Evolutionary conservation across 306 rosid species (phyloP).

Genomic region (Castanea sativa): DNA sequence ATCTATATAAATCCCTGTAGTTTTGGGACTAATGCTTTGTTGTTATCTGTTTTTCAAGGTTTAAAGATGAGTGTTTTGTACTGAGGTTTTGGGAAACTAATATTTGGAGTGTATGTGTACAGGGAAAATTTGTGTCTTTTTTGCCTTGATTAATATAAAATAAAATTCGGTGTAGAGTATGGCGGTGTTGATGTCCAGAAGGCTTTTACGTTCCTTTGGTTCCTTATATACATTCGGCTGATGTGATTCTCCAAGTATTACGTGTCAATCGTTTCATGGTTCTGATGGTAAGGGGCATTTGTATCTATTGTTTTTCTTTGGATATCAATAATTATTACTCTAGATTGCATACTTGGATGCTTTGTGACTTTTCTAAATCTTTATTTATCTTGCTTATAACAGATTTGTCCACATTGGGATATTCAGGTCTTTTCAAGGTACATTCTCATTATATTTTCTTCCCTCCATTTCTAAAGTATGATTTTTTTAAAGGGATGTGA

Average conservation of each 20-base stretch:
- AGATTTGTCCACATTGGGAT: constrained; percentile 38
- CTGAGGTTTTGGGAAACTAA: neutral
- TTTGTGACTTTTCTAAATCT: constrained; percentile 3
- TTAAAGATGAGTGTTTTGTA: neutral
- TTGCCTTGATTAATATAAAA: constrained; percentile 13
- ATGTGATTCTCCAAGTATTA: constrained; percentile 31
- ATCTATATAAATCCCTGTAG: too few relatives aligned
- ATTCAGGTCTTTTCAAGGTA: constrained; percentile 48
- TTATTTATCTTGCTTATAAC: neutral
- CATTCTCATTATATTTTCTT: constrained; percentile 12
- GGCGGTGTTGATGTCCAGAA: constrained; percentile 62
- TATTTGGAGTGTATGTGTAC: constrained; percentile 8
- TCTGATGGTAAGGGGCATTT: constrained; percentile 37
- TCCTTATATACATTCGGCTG: constrained; percentile 43
- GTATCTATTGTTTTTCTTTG: neutral
- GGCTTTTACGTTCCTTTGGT: constrained; percentile 54
- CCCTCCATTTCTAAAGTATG: neutral
- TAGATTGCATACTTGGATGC: neutral
- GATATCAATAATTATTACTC: neutral
- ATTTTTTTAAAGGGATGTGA: neutral
- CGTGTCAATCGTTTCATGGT: constrained; percentile 21
- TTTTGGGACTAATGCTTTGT: too few relatives aligned
- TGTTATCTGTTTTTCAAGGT: neutral
- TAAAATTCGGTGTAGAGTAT: constrained; percentile 25
- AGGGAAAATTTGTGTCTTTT: constrained; percentile 1